Evolutionary conservation across 2,329 filamentous ascomycete genomes (phyloP).

Genomic region (Plenodomus biglobosus): DNA sequence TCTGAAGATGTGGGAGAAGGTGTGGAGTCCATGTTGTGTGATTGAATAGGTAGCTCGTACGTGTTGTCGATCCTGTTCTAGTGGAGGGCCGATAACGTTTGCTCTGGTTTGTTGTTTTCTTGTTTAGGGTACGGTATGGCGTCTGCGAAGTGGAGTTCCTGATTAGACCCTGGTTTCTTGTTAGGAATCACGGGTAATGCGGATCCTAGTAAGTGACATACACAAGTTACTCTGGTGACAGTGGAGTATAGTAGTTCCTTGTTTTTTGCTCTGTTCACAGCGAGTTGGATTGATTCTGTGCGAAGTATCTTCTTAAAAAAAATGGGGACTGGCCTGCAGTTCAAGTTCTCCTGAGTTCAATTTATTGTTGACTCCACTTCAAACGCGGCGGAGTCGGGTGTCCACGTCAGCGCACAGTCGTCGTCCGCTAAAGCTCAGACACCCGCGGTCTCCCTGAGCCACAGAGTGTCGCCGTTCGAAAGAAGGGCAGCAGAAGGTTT

Average conservation of each 20-base stretch:
- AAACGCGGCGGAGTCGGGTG: neutral
- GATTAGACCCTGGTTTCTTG: neutral
- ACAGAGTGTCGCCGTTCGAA: neutral
- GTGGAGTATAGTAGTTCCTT: neutral
- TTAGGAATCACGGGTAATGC: neutral
- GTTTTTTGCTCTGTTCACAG: neutral
- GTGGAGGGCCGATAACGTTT: neutral
- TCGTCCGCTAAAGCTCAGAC: neutral
- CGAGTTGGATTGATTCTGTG: neutral
- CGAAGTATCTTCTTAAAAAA: neutral
- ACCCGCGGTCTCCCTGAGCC: neutral
- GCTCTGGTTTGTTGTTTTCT: neutral
- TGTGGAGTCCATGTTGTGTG: constrained; percentile 1
- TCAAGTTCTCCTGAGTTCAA: neutral
- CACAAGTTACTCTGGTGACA: neutral
- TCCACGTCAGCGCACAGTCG: neutral
- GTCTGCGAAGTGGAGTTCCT: neutral
- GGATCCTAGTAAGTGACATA: neutral
- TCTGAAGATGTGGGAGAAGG: constrained; percentile 8
- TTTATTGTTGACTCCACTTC: neutral
- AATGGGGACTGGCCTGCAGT: neutral
- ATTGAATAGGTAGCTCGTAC: neutral
- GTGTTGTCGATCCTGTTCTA: neutral
- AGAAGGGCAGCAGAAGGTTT: neutral
- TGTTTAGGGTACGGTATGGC: neutral